Percentiles rank a stretch among this genome's conserved stretches.
These are phyloP conservation scores for Pholiota adiposa DNA, from an alignment of 1,284 basidiomycete species.

Conservation along the genomic window DNA sequence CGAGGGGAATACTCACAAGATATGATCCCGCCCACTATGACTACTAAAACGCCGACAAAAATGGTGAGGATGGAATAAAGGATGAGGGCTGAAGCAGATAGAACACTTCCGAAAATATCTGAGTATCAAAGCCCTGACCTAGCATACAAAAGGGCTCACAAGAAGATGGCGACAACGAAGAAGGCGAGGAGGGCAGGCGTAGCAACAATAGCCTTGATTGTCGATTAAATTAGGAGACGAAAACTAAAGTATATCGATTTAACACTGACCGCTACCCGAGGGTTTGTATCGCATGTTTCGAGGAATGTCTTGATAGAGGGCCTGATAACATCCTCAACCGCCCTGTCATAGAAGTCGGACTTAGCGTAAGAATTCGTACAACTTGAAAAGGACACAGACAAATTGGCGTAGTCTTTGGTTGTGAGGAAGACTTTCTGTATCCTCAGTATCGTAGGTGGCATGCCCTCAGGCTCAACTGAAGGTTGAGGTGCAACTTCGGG, in stretches of 20 bases:
- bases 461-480: neutral
- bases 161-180: conserved; percentile 12
- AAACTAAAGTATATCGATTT: neutral
- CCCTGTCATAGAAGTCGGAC: too few relatives aligned
- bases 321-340: conserved; percentile 10
- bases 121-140: too few relatives aligned
- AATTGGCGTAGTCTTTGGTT: neutral
- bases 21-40: conserved; percentile 17
- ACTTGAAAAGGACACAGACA: neutral
- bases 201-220: conserved; percentile 15
- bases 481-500: too few relatives aligned
- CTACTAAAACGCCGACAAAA: conserved; percentile 11
- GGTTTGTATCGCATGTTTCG: conserved; percentile 20
- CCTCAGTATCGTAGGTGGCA: neutral
- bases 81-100: conserved; percentile 16
- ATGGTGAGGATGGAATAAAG: conserved; percentile 18
- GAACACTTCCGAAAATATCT: neutral
- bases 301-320: conserved; percentile 18
- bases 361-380: too few relatives aligned
- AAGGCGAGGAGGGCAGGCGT: conserved; percentile 20
- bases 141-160: conserved; percentile 11
- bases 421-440: neutral
- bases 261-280: conserved; percentile 18
- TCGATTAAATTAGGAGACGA: neutral
- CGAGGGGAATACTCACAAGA: conserved; percentile 5